Conservation (phyloP, 2,329 filamentous ascomycete genomes). For the Fusarium hainanense region DNA sequence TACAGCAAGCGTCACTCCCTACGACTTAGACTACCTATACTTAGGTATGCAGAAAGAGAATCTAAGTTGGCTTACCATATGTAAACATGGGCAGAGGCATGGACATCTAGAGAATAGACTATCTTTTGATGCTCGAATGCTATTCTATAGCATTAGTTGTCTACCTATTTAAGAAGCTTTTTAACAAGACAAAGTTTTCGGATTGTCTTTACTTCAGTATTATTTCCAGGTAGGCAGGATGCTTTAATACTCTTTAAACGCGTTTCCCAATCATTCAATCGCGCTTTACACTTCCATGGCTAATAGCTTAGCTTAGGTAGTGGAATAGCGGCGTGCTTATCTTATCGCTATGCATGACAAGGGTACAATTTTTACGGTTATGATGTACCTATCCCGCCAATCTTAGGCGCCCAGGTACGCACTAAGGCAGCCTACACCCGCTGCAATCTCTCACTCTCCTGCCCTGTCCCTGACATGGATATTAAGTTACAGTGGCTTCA, state of each 20-base stretch:
- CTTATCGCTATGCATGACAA: constrained; percentile 38
- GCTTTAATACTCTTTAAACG: not conserved
- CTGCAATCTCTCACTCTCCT: constrained; percentile 33
- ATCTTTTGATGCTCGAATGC: not conserved
- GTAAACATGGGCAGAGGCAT: not conserved
- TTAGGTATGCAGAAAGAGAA: not conserved
- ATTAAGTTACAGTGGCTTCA: constrained; percentile 26
- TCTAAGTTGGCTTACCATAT: not conserved
- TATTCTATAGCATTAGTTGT: not conserved
- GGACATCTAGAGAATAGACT: not conserved
- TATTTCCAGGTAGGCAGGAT: not conserved
- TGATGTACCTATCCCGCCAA: constrained; percentile 25
- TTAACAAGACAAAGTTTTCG: too few species aligned
- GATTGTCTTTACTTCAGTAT: too few species aligned
- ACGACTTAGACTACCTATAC: not conserved
- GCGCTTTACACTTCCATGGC: not conserved
- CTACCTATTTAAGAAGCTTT: not conserved
- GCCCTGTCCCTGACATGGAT: constrained; percentile 19
- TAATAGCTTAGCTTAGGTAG: not conserved
- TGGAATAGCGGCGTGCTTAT: constrained; percentile 19
- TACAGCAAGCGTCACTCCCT: not conserved
- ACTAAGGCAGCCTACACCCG: constrained; percentile 12
- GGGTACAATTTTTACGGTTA: constrained; percentile 22
- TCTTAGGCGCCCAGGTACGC: constrained; percentile 22
- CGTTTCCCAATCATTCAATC: not conserved